Evolutionary conservation across 116 monocot species (phyloP), one percentile per base, ranked within the genome.

Genomic region (Cymodocea nodosa): DNA sequence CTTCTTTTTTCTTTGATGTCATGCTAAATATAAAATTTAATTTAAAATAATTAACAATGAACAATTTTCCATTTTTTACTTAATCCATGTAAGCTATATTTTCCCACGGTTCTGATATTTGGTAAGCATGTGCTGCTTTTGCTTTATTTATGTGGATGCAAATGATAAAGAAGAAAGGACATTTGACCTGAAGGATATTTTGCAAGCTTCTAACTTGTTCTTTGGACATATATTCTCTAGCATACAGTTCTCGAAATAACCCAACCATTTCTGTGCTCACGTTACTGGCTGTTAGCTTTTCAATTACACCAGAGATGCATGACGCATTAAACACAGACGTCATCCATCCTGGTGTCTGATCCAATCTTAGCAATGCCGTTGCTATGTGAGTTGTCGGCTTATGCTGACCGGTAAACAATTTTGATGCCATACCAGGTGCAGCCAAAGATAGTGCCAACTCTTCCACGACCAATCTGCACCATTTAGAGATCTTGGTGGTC

Each of bases 391-490:
- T 81, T 74, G 83, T 77, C 70, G 87, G 72, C 50, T 90, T 87
- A 66, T 85, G 95, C 71, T 76, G 78, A 73, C 72, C 80, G 44
- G 70, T 80, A 59, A 85, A 83, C 35, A 63, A 74, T 70, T 56
- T 79, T 23, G 85, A 90, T 52, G 85, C 73, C 63, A 87, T 66
- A 66, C 83, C 67, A 39, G 95, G 81, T 56, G 77, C 74, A 62
- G 78, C 74, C 63, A 97, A 73, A 49, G 72, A 75, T 59, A 90
- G 61, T 48, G 75, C 24, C 40, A 95, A 69, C 62, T 95, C 95
- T 78, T 90, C 95, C 74, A 82, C 54, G 30, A 90, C 72, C 63
- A 90, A 19, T 66, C 84, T 73, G 50, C 62, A 80, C 95, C 95
- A 97, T 74, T 85, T 90, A 13, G 71, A 78, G 56, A 66, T 55